Conservation (phyloP, 148 eudicot genomes). For the Selenicereus undatus region DNA sequence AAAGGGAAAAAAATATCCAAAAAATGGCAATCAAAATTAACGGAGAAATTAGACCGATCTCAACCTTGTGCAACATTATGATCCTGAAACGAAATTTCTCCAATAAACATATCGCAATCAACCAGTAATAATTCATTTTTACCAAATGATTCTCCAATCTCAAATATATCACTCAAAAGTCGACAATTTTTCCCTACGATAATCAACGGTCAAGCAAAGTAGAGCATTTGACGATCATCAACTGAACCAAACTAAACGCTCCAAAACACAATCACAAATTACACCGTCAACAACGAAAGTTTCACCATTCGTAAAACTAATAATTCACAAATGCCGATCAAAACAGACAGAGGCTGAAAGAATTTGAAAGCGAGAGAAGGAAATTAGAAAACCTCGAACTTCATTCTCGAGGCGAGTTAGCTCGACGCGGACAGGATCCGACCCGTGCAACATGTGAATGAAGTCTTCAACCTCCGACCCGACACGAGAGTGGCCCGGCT, state of each 20-base stretch:
- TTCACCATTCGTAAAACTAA: not conserved
- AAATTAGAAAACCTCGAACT: slow-evolving; percentile 57
- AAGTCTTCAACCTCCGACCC: slow-evolving; percentile 60
- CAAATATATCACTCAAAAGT: not conserved
- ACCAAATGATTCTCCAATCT: not conserved
- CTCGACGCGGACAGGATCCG: slow-evolving; percentile 89
- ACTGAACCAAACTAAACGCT: not conserved
- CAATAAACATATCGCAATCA: not conserved
- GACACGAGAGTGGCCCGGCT: slow-evolving; percentile 33
- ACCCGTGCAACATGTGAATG: slow-evolving; percentile 63
- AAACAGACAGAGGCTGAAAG: not conserved
- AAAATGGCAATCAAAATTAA: not conserved
- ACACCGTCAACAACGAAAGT: not conserved
- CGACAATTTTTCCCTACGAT: no score
- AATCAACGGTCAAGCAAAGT: not conserved
- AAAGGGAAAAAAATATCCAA: no score
- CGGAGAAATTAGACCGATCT: not conserved
- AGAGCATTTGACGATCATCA: not conserved
- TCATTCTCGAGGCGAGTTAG: slow-evolving; percentile 88
- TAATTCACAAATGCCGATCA: slow-evolving; percentile 14
- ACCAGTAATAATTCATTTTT: not conserved
- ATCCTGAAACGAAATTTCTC: not conserved
- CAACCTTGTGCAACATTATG: not conserved
- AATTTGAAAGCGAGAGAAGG: not conserved
- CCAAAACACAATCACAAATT: not conserved